phyloP scores from a whole-genome alignment of 2,329 filamentous ascomycete genomes.

The Drechslera avenae region DNA sequence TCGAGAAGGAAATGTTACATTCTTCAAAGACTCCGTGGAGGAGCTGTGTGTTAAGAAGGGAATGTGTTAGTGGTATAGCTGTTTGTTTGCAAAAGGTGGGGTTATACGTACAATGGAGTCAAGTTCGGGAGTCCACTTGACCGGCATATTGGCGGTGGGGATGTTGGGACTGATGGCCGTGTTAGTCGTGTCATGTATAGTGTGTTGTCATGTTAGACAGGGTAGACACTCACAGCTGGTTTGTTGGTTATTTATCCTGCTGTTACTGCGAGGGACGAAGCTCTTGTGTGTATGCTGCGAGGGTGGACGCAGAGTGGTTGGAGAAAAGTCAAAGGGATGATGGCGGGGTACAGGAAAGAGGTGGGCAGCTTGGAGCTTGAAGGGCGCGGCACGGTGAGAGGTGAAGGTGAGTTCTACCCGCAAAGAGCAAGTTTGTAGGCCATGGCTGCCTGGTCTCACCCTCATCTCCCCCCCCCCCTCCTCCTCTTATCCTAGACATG shows the following conservation, averaged over 20 bases:
- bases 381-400: too few species aligned
- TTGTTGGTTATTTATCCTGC: too few species aligned
- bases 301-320: too few species aligned
- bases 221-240: neutral
- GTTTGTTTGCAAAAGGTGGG: too few species aligned
- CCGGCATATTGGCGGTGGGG: conserved; percentile 15
- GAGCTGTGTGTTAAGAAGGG: conserved; percentile 24
- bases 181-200: neutral
- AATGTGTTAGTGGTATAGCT: conserved; percentile 1
- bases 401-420: conserved; percentile 19
- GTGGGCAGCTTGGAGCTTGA: too few species aligned
- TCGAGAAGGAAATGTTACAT: conserved; percentile 17
- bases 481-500: too few species aligned
- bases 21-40: conserved; percentile 23
- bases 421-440: neutral
- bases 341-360: too few species aligned
- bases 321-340: too few species aligned
- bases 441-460: neutral
- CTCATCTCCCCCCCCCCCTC: neutral
- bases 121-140: conserved; percentile 30
- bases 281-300: too few species aligned
- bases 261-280: too few species aligned
- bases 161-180: neutral
- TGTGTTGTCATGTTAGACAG: neutral
- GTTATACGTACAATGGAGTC: conserved; percentile 25